Conservation (phyloP, 2,329 filamentous ascomycete species). For the Colletotrichum coccodes region DNA sequence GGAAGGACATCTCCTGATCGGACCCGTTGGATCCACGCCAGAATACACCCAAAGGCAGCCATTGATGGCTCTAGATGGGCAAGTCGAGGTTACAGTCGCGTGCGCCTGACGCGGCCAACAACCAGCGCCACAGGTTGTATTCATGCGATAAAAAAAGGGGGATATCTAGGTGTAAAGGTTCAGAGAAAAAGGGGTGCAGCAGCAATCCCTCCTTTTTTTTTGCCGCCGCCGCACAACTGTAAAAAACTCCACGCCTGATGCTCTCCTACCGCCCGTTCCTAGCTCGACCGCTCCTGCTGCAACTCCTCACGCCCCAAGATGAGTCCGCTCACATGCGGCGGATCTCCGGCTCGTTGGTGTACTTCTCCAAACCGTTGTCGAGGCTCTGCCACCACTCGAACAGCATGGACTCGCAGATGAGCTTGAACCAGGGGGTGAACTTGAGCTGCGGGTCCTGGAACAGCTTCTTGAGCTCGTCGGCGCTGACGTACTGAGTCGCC, state of each 20-base stretch:
- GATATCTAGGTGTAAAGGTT: constrained; percentile 6
- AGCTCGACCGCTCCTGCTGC: background rate
- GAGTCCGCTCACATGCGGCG: constrained; percentile 77
- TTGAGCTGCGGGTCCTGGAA: constrained; percentile 83
- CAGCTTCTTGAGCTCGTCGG: constrained; percentile 84
- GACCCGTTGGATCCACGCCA: too few relatives aligned
- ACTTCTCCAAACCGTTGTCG: constrained; percentile 83
- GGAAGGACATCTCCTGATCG: too few relatives aligned
- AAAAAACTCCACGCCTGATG: background rate
- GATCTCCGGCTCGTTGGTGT: constrained; percentile 86
- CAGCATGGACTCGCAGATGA: constrained; percentile 97
- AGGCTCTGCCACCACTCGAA: constrained; percentile 97
- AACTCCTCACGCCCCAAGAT: too few relatives aligned
- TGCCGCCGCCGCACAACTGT: background rate
- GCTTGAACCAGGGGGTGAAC: constrained; percentile 99
- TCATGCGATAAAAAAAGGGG: constrained; percentile 9
- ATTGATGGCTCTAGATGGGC: too few relatives aligned
- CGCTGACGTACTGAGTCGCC: constrained; percentile 84
- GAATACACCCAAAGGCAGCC: too few relatives aligned
- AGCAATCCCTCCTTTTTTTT: background rate
- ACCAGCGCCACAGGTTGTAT: constrained; percentile 1
- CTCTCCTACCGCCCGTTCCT: background rate
- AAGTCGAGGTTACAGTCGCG: background rate
- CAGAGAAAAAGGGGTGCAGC: background rate
- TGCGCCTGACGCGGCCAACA: background rate